Evolutionary conservation across 257 asterid genomes (phyloP).

Genomic region (Cordia subcordata): DNA sequence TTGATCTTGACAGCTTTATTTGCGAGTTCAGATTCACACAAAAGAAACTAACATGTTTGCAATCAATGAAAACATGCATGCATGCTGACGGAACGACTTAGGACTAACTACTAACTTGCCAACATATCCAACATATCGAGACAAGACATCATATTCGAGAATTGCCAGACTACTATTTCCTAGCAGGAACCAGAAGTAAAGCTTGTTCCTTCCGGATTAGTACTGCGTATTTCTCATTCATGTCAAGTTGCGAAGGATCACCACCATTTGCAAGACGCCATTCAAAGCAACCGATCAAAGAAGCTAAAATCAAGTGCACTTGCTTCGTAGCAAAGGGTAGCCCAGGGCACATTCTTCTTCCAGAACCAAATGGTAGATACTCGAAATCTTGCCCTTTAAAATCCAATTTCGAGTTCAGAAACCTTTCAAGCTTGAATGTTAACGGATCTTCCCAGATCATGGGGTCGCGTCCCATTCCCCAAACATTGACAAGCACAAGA

Average conservation of each 20-base stretch:
- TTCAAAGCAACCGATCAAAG: slow-evolving; percentile 21
- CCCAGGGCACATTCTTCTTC: slow-evolving; percentile 43
- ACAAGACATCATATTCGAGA: not conserved
- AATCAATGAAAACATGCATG: too few species aligned
- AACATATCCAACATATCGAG: too few species aligned
- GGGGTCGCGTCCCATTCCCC: slow-evolving; percentile 36
- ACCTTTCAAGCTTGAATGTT: slow-evolving; percentile 28
- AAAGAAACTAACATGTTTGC: too few species aligned
- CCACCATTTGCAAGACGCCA: slow-evolving; percentile 27
- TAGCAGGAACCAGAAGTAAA: slow-evolving; percentile 22
- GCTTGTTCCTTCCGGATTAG: slow-evolving; percentile 37
- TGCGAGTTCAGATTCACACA: too few species aligned
- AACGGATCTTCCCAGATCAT: slow-evolving; percentile 23
- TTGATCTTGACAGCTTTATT: too few species aligned
- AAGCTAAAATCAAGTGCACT: slow-evolving; percentile 23
- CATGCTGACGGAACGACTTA: too few species aligned
- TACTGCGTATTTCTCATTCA: slow-evolving; percentile 35
- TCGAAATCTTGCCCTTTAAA: slow-evolving; percentile 27
- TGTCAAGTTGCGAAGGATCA: slow-evolving; percentile 20
- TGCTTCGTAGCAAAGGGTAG: slow-evolving; percentile 28
- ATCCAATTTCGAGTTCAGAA: slow-evolving; percentile 25
- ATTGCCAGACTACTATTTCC: slow-evolving; percentile 2
- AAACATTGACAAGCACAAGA: slow-evolving; percentile 32
- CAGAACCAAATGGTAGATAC: slow-evolving; percentile 36
- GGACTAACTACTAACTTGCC: too few species aligned